Conservation (phyloP, 2,329 filamentous ascomycete species). For the Chrysosporium keratinophilum region DNA sequence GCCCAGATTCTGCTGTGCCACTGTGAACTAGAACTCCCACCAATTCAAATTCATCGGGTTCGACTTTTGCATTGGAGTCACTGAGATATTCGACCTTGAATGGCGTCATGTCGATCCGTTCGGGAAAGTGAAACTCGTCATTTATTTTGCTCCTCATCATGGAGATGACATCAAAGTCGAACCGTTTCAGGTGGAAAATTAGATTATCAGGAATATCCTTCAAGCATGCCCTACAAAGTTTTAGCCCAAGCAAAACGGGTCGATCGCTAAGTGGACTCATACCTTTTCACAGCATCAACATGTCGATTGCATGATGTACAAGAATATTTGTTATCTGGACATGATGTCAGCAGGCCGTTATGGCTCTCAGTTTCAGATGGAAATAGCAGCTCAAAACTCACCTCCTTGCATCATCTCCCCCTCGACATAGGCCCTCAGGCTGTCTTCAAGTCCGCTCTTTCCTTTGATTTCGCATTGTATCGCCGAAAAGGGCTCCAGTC, state of each 20-base stretch:
- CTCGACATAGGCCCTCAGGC: slow-evolving; percentile 86
- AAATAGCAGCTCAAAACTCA: slow-evolving; percentile 27
- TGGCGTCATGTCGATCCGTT: slow-evolving; percentile 70
- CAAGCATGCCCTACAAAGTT: slow-evolving; percentile 58
- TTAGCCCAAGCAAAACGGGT: slow-evolving; percentile 15
- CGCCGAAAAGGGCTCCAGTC: slow-evolving; percentile 80
- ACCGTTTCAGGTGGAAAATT: slow-evolving; percentile 78
- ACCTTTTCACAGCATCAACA: slow-evolving; percentile 87
- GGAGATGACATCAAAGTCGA: slow-evolving; percentile 47
- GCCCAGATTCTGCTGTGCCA: slow-evolving; percentile 84
- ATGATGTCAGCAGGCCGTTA: slow-evolving; percentile 18
- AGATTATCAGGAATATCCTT: slow-evolving; percentile 89
- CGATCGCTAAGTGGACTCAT: slow-evolving; percentile 17
- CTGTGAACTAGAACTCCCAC: slow-evolving; percentile 92
- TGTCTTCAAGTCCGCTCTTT: slow-evolving; percentile 72
- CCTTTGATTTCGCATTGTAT: slow-evolving; percentile 96
- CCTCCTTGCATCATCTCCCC: slow-evolving; percentile 92
- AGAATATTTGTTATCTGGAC: slow-evolving; percentile 86
- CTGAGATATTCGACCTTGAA: slow-evolving; percentile 83
- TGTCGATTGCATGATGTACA: slow-evolving; percentile 81
- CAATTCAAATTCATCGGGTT: slow-evolving; percentile 75
- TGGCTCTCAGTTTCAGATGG: too few relatives aligned
- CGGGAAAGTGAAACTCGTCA: slow-evolving; percentile 82
- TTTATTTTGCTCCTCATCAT: slow-evolving; percentile 87
- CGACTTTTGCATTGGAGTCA: slow-evolving; percentile 44